Base-by-base conservation (phyloP, 75 land plant genomes). In the Pinus taeda region DNA sequence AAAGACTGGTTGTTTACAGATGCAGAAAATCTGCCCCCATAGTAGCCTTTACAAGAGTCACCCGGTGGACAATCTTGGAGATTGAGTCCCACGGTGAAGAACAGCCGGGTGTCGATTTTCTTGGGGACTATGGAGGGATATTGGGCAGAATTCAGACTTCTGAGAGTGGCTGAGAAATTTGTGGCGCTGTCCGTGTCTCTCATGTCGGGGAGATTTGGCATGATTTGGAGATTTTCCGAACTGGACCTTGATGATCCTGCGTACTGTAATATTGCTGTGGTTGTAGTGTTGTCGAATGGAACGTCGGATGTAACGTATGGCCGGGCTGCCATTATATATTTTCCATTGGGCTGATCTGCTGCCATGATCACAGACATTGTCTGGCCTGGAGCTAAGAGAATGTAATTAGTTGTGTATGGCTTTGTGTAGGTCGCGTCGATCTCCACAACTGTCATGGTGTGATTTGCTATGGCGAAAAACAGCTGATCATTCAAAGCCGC, bases 321-420 rank as follows among this genome's bases (percentile, higher is more conserved):
- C 21, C 84, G 76, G 75, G 85, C 81, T 57, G 90, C 85, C 33
- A 82, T 86, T 33, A 59, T 60, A 60, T 59, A 85, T 26, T 29
- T 74, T 55, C 71, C 64, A 13, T 15, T 24, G 5, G 81, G 37
- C 39, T 59, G 77, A 57, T 83, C 71, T 58, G 87, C 65, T 12
- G 73, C 64, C 49, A 92, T 18, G 17, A 92, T 74, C 14, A 85
- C 87, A 66, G 70, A 79, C 70, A 82, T 82, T 42, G 92, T 90
- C 67, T 92, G 94, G 33, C 94, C 94, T 0, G 94, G 92, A 53
- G 92, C 78, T n/a, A 90, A 76, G 81, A 92, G 69, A n/a, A 92
- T 79, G 29, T 81, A 65, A 11, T 72, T n/a, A 33, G 88, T 88
- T 42, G 30, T 78, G 55, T 83, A 85, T 24, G 88, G 92, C 71